A percentile compares a stretch with the other conserved stretches of the same genome.
Conservation (phyloP, 257 asterid genomes). For the Nicotiana paniculata region DNA sequence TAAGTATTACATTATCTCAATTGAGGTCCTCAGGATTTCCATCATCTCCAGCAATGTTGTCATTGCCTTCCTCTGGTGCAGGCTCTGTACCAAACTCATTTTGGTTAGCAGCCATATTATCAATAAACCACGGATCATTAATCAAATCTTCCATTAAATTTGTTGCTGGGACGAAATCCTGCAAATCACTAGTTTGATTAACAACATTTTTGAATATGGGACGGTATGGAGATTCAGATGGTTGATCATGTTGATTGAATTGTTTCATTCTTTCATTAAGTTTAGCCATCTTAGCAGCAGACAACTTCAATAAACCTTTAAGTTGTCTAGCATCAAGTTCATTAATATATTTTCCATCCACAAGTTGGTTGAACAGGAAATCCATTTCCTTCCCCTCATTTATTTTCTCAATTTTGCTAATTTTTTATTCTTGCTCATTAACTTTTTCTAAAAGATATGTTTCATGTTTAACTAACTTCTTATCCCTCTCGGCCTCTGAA, state of each 20-base stretch:
- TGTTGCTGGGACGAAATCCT: background rate
- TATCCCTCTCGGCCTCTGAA: slow-evolving; percentile 23
- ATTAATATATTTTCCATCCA: slow-evolving; percentile 17
- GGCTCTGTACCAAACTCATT: background rate
- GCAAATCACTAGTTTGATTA: background rate
- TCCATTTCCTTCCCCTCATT: slow-evolving; percentile 26
- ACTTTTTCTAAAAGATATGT: slow-evolving; percentile 25
- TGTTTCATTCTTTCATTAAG: slow-evolving; percentile 19
- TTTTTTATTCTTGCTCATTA: slow-evolving; percentile 9
- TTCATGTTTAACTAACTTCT: slow-evolving; percentile 36
- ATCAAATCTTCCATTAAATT: background rate
- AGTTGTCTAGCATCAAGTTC: slow-evolving; percentile 28
- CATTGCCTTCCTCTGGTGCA: background rate
- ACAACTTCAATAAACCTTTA: slow-evolving; percentile 16
- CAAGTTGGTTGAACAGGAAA: slow-evolving; percentile 23
- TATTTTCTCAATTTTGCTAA: slow-evolving; percentile 16
- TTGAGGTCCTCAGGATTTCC: background rate
- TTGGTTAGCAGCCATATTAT: background rate
- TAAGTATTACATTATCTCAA: background rate
- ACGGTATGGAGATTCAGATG: too few relatives aligned
- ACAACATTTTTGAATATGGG: background rate
- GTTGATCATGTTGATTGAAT: background rate
- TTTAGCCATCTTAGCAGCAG: slow-evolving; percentile 23
- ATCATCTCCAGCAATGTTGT: background rate
- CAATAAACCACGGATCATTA: background rate